Conservation (phyloP, 257 asterid genomes). For the Rubia yunnanensis region DNA sequence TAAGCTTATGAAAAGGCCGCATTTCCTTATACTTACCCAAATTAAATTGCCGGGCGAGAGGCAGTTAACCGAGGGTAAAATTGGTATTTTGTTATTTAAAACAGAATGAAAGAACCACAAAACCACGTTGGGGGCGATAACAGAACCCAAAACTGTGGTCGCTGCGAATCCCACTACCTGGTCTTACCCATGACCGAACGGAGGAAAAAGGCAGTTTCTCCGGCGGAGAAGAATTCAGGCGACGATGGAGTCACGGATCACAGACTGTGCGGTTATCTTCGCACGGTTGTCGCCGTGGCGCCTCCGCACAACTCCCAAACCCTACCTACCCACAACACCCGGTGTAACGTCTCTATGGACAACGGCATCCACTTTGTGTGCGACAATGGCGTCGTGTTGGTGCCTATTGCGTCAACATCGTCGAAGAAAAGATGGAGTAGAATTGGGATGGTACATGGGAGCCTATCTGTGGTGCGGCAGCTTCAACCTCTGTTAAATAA, state of each 20-base stretch:
- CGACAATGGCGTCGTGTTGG: constrained; percentile 29
- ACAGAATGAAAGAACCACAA: no score
- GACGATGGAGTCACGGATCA: constrained; percentile 29
- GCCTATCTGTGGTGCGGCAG: constrained; percentile 67
- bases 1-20: no score
- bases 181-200: background rate
- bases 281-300: constrained; percentile 32
- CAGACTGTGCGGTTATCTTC: constrained; percentile 75
- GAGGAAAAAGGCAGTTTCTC: background rate
- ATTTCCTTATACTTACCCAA: no score
- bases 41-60: no score
- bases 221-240: background rate
- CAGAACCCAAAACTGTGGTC: no score
- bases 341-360: constrained; percentile 36
- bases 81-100: no score
- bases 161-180: background rate
- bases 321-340: constrained; percentile 28
- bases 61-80: no score
- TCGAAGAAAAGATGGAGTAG: constrained; percentile 41
- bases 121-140: no score
- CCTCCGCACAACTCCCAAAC: constrained; percentile 17
- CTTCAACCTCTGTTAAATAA: constrained; percentile 44
- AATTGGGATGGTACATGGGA: constrained; percentile 72
- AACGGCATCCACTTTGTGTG: constrained; percentile 22
- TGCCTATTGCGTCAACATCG: constrained; percentile 26